Conservation (phyloP, 2,329 filamentous ascomycete genomes). For the Colletotrichum lindemuthianum region DNA sequence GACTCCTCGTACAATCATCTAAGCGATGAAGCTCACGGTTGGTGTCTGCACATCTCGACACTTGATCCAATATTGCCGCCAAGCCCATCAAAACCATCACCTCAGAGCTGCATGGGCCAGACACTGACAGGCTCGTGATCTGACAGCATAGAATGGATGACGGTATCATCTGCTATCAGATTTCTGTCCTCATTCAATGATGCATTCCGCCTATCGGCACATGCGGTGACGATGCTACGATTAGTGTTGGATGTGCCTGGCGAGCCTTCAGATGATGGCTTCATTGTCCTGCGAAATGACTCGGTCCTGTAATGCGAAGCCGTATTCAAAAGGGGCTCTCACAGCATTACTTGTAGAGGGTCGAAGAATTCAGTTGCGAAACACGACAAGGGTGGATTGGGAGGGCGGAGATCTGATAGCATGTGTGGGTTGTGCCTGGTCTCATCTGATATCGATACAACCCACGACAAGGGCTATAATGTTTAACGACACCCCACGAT, state of each 20-base stretch:
- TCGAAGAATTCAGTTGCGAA: background rate
- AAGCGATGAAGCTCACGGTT: too few relatives aligned
- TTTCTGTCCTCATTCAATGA: background rate
- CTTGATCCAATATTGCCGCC: background rate
- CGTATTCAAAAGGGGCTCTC: background rate
- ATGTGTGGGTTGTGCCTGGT: constrained; percentile 19
- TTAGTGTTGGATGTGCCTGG: constrained; percentile 5
- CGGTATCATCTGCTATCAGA: constrained; percentile 10
- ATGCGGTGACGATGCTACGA: constrained; percentile 20
- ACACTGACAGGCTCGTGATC: background rate
- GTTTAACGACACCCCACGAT: background rate
- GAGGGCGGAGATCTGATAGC: background rate
- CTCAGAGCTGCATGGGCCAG: background rate
- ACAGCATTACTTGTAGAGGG: background rate
- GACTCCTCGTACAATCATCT: too few relatives aligned
- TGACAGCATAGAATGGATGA: constrained; percentile 21
- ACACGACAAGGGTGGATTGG: background rate
- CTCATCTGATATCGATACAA: constrained; percentile 31
- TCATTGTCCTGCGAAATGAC: constrained; percentile 8
- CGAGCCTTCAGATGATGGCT: constrained; percentile 13
- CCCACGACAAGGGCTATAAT: background rate
- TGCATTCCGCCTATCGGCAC: background rate
- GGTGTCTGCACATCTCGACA: too few relatives aligned
- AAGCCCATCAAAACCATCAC: background rate
- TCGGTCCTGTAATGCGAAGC: constrained; percentile 13